Evolutionary conservation across 192 early-diverging fungal species (phyloP), one percentile per base, ranked within the genome.

Genomic region (Linnemannia elongata): DNA sequence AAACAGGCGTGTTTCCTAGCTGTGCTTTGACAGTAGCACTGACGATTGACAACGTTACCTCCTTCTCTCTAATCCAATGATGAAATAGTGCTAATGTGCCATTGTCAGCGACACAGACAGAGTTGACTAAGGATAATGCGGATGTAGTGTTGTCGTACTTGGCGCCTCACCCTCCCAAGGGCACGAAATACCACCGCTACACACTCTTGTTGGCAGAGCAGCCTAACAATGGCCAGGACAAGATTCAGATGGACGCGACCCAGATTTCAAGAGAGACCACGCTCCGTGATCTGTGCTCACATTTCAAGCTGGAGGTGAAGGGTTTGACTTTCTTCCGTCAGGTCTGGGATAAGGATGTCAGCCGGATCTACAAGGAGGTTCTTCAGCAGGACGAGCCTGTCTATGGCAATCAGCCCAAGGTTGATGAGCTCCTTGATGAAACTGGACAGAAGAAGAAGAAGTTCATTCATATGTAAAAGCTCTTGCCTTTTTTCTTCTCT

Each of bases 91-190:
- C 93, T 42, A 95, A 96, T 45, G 84, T 96, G 22, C 83, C 92
- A 6, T 82, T 95, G 66, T 93, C 91, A 42, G 92, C 92, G 72
- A 90, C 89, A 54, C 84, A 92, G 82, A 72, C 82, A 33, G 71
- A 81, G 8, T 45, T 87, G 30, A 77, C 72, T 42, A 90, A 91
- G 1, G 88, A 88, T 4, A 88, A 76, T n/a, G 88, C 89, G 20
- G 88, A 92, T 30, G 81, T 75, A 44, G 77, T 90, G 24, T 79
- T 95, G 44, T 81, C 90, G 2, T 96, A 95, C 79, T 74, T 94
- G 15, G 94, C 95, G 63, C 95, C 95, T 75, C 95, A 96, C 79
- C 95, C 95, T 27, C 93, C 94, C 42, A 93, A 92, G 73, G 95
- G 95, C 39, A 94, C 95, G 44, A 93, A 93, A 74, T 91, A 90